Evolutionary conservation across 2,329 filamentous ascomycete genomes (phyloP).

Genomic region (Cryoendolithus antarcticus): DNA sequence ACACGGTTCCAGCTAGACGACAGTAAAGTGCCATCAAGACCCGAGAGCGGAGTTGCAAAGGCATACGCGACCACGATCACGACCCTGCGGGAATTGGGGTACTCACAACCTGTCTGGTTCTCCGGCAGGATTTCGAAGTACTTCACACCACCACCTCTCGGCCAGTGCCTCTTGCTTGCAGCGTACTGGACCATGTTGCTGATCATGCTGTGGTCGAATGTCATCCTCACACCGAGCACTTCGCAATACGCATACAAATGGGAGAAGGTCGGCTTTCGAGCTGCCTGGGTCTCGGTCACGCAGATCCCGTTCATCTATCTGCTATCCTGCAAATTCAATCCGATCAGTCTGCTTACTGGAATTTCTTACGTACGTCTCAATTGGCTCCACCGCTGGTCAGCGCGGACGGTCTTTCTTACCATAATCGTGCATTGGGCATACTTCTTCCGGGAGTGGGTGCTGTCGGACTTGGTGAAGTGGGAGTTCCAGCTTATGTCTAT

Average conservation of each 20-base stretch:
- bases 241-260: constrained; percentile 20
- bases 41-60: constrained; percentile 11
- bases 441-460: constrained; percentile 41
- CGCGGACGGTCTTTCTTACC: constrained; percentile 40
- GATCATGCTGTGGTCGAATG: constrained; percentile 18
- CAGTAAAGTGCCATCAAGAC: constrained; percentile 13
- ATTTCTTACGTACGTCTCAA: constrained; percentile 39
- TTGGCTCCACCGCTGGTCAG: constrained; percentile 41
- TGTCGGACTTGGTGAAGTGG: constrained; percentile 37
- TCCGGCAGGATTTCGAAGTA: constrained; percentile 18
- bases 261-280: constrained; percentile 55
- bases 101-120: constrained; percentile 20
- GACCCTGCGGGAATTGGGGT: constrained; percentile 14
- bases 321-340: constrained; percentile 30
- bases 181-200: constrained; percentile 21
- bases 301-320: constrained; percentile 55
- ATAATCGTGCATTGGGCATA: constrained; percentile 43
- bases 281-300: constrained; percentile 53
- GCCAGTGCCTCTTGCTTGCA: constrained; percentile 16
- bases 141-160: constrained; percentile 21
- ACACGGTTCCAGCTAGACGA: constrained; percentile 5
- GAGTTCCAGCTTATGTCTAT: constrained; percentile 38
- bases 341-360: constrained; percentile 34
- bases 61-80: constrained; percentile 18
- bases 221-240: constrained; percentile 15